These are phyloP conservation scores for Westerdykella sp. DNA, from an alignment of 2,329 filamentous ascomycete genomes.

Conservation along the genomic window DNA sequence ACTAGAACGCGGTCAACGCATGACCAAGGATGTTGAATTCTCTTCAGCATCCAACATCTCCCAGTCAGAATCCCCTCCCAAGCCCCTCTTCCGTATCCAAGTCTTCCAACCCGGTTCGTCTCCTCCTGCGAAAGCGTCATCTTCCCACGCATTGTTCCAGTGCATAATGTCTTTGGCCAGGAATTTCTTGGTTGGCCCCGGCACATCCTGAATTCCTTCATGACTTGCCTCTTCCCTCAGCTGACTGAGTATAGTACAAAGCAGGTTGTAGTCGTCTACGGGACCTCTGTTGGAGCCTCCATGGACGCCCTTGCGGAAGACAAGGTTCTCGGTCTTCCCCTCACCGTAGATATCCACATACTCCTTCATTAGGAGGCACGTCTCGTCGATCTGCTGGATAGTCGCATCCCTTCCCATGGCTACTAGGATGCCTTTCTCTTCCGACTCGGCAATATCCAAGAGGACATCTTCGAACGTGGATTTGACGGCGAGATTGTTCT, in stretches of 20 bases:
- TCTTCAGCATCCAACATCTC: neutral
- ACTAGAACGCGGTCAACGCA: neutral
- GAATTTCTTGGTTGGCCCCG: constrained; percentile 10
- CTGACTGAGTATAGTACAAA: constrained; percentile 8
- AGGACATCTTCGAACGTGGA: constrained; percentile 10
- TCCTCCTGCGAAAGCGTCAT: constrained; percentile 12
- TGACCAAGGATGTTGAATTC: neutral
- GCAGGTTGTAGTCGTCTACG: constrained; percentile 11
- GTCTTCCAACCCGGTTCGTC: constrained; percentile 11
- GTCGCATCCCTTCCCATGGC: constrained; percentile 7
- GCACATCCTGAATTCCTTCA: constrained; percentile 7
- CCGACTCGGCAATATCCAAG: constrained; percentile 4
- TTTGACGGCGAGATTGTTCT: constrained; percentile 9
- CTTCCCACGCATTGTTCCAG: constrained; percentile 9
- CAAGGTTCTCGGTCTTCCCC: constrained; percentile 6
- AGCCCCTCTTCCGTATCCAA: constrained; percentile 5
- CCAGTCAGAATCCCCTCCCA: constrained; percentile 4
- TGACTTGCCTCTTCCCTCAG: constrained; percentile 6
- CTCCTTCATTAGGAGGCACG: constrained; percentile 12
- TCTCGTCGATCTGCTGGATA: constrained; percentile 10
- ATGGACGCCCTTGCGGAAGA: constrained; percentile 3
- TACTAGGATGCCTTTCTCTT: constrained; percentile 8
- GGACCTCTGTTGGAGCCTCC: constrained; percentile 7
- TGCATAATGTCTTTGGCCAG: constrained; percentile 14
- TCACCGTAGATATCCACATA: constrained; percentile 10